Evolutionary conservation across 768 basidiomycete genomes (phyloP), one percentile per base, ranked within the genome.

Genomic region (Leccinum broughii): DNA sequence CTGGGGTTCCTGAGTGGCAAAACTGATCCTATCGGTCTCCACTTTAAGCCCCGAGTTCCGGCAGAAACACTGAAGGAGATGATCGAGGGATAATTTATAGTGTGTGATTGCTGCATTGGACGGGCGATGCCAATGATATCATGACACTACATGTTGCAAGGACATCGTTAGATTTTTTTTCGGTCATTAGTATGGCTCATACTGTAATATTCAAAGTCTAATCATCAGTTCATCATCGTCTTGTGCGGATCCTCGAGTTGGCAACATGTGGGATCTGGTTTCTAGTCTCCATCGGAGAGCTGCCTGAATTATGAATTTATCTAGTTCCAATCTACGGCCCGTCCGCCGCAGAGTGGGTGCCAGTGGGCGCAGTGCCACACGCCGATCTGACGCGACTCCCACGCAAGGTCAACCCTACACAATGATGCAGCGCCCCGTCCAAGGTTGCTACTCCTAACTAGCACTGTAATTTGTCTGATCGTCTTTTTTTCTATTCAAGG

Each of bases 1-100:
- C 69, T 83, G 55, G 84, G 78, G 0, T 86, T 88, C 67, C 81
- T 82, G 9, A n/a, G 3, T 13, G 46, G 28, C 1, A 54, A 62
- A 34, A 4, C 8, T 9, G 79, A 83, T 60, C 84, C 84, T 7
- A 86, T 87, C 67, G 75, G 76, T 35, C 81, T 83, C 1, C 61
- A 68, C 6, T 87, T 88, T 62, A 78, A 81, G 62, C 82, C 84
- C 1, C 65, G 82, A 26, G 63, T 74, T 15, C 7, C 48, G 2
- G 50, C 46, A 14, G 61, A 60, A 37, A 57, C 51, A 37, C 32
- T 71, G 49, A 51, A 22, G 54, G 17, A 2, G 17, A 60, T 66
- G 50, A 30, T 51, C 14, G 50, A 30, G 10, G 50, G 17, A 30
- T 46, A 6, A 46, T 46, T 11, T 2, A 46, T 20, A 20, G 11